Percentiles rank a stretch among this genome's conserved stretches.
Evolutionary conservation across 768 basidiomycete species (phyloP).

Genomic region (Trametes cinnabarina): DNA sequence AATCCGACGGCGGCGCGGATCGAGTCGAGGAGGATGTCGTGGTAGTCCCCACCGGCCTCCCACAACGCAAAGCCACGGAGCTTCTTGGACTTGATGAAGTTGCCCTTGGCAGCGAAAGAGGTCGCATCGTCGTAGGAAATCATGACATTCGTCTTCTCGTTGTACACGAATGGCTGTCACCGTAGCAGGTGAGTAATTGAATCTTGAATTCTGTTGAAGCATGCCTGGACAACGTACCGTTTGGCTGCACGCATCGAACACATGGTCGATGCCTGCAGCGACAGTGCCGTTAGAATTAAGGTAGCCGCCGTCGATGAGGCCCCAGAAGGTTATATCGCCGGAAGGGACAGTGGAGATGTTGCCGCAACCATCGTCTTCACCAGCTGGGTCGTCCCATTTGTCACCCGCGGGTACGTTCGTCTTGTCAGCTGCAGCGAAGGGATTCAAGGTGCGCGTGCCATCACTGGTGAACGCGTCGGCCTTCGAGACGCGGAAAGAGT

Average conservation of each 20-base stretch:
- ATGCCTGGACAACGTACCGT: constrained; percentile 48
- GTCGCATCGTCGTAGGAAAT: constrained; percentile 64
- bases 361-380: constrained; percentile 59
- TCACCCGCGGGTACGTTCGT: constrained; percentile 49
- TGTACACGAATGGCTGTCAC: constrained; percentile 72
- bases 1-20: constrained; percentile 36
- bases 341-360: constrained; percentile 41
- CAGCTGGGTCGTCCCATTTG: constrained; percentile 50
- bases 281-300: constrained; percentile 45
- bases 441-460: constrained; percentile 37
- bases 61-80: constrained; percentile 71
- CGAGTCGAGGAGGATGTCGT: constrained; percentile 61
- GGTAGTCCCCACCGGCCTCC: constrained; percentile 66
- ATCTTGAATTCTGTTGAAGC: not conserved
- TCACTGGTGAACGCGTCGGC: constrained; percentile 36
- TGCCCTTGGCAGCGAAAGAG: constrained; percentile 62
- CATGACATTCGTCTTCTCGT: constrained; percentile 49
- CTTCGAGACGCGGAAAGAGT: constrained; percentile 54
- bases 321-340: constrained; percentile 65
- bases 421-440: constrained; percentile 53
- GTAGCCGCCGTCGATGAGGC: constrained; percentile 55
- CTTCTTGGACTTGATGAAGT: constrained; percentile 50
- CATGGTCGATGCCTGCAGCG: constrained; percentile 48
- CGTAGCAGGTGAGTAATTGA: not conserved
- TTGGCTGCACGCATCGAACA: constrained; percentile 67